These are phyloP conservation scores for Barbatosphaeria neglecta DNA, from an alignment of 495 filamentous ascomycete genomes.

Conservation along the genomic window DNA sequence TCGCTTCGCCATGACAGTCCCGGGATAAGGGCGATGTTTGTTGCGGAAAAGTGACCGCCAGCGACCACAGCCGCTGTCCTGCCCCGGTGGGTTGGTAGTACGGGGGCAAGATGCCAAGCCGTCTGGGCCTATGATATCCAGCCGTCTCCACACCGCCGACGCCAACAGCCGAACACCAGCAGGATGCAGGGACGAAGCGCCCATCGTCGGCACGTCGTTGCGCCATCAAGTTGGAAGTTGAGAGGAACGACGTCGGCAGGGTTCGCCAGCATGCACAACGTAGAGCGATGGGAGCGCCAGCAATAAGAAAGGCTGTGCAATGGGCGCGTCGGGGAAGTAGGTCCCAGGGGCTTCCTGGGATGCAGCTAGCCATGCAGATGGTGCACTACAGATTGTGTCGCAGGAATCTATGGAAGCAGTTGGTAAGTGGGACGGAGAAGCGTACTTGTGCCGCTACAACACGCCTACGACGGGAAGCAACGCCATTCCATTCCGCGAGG, in stretches of 20 bases:
- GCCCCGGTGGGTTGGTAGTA: not conserved
- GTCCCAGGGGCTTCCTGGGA: not conserved
- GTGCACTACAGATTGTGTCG: no score
- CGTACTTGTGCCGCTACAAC: no score
- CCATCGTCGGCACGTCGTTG: no score
- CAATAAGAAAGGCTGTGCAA: not conserved
- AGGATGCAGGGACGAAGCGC: no score
- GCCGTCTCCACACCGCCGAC: no score
- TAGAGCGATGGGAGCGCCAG: not conserved
- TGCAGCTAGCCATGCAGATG: not conserved
- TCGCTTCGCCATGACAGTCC: not conserved
- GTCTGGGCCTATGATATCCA: no score
- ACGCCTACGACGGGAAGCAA: no score
- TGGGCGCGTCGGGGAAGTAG: not conserved
- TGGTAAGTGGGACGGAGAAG: no score
- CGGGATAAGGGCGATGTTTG: not conserved
- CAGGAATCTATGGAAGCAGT: no score
- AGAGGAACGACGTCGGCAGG: not conserved
- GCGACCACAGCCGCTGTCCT: not conserved
- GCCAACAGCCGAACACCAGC: no score
- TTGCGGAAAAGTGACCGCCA: not conserved
- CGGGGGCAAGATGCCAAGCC: no score
- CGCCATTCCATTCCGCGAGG: no score
- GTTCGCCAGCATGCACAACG: not conserved
- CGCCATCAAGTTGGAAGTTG: not conserved